phyloP scores from a whole-genome alignment of 176 grass and related monocot genomes.

The Miscanthus lutarioriparius region DNA sequence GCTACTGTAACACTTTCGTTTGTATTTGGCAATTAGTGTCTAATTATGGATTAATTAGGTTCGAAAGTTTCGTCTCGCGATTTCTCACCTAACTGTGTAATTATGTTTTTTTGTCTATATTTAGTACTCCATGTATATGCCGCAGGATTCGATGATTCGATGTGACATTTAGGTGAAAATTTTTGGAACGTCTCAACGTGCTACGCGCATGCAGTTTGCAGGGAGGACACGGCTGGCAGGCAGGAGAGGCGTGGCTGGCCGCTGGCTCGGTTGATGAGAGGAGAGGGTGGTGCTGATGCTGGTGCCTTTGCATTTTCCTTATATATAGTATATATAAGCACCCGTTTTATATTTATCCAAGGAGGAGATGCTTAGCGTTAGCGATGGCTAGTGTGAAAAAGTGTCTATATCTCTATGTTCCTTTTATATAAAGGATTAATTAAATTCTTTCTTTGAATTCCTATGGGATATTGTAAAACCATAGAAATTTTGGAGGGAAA shows the following conservation, averaged over 20 bases:
- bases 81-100: too few species aligned
- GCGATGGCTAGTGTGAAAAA: not conserved
- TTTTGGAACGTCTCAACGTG: too few species aligned
- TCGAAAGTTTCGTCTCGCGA: too few species aligned
- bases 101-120: too few species aligned
- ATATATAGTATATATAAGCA: not conserved
- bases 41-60: too few species aligned
- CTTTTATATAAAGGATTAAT: not conserved
- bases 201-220: conserved; percentile 28
- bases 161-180: too few species aligned
- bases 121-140: too few species aligned
- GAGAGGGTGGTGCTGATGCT: not conserved
- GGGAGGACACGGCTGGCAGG: not conserved
- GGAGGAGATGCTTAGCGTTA: not conserved
- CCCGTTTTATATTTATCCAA: too few species aligned
- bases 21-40: too few species aligned
- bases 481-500: not conserved
- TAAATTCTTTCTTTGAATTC: not conserved
- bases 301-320: not conserved
- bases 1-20: too few species aligned
- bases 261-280: not conserved
- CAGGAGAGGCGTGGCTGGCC: not conserved
- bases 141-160: too few species aligned
- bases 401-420: too few species aligned
- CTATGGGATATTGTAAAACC: not conserved